Evolutionary conservation across 1,284 basidiomycete genomes (phyloP), one percentile per base, ranked within the genome.

Genomic region (Mycena sp.): DNA sequence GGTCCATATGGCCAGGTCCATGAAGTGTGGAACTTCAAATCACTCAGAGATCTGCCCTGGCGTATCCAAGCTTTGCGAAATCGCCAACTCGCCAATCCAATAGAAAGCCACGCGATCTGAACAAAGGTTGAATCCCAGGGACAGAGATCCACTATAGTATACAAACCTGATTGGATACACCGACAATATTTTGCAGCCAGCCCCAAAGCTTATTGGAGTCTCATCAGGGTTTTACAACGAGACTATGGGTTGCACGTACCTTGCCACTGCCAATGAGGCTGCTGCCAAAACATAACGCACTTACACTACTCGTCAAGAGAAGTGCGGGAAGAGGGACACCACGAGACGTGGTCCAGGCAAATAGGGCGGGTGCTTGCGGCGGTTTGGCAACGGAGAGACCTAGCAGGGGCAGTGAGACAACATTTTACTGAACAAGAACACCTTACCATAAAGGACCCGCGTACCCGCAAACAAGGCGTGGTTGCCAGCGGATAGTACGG

Each of bases 1-100:
- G 91, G 91, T 2, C 91, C 91, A 90, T 91, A 93, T 1, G 84
- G 84, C 89, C 91, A 91, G 10, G 91, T 93, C 91, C 91, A 93
- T 21, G 74, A 67, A 3, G 86, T 86, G 40, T 84, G 81, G 71
- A 89, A 93, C 74, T 92, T 92, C 61, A 93, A 77, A 61, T 92
- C 89, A 38, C 83, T 78, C 32, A 89, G 70, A 2, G 87, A 77
- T 12, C 90, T 81, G n/a, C 87, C 87, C 74, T 93, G 91, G 19
- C 74, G 76, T 0, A 87, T 69, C 91, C 91, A 93, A 17, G 91
- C 91, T 58, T 81, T 85, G 32, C 91, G 80, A 74, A 93, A 93
- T 43, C 88, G 81, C 88, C 85, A 90, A 69, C 90, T 92, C n/a
- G 91, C 87, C 29, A 93, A 76, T 2, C 91, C 91, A 54, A 93